Base-by-base conservation (phyloP, 164 flowering plant genomes). In the Aristolochia contorta region DNA sequence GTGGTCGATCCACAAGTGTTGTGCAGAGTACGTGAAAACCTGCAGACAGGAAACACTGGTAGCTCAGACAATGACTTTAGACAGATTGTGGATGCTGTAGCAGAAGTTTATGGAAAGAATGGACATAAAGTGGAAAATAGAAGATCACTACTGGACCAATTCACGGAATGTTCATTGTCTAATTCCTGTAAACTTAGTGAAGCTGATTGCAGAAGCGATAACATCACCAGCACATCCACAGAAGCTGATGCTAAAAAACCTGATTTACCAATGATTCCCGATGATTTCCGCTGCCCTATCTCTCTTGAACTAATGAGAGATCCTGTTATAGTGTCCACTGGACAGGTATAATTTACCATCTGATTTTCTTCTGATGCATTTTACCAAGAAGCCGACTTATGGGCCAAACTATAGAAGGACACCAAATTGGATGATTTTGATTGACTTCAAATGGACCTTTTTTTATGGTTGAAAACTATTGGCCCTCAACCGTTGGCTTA, bases 241-340 rank as follows among this genome's bases (percentile, higher is more conserved):
- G n/a, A 81, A 72, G 20, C 30, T 2, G 84, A 76, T 47, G 72
- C 45, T 51, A 79, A 79, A 71, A 85, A 83, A 69, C 58, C 76
- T 0, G 91, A 84, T 54, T 60, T 78, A 19, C 61, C 70, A 24
- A 47, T 54, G 25, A 76, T 92, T 59, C 98, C 96, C 54, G 90
- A 80, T 61, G 98, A 92, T 73, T 87, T 78, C 59, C 80, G 78
- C 1, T 92, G 96, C 69, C 96, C 98, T 13, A 92, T 92, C 64
- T 92, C 98, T 24, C 83, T 92, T 64, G 98, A 92, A 65, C 62
- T 92, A 52, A 89, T 92, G 98, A 78, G 87, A 69, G 98, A 92
- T 78, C 98, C 98, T 51, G 96, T 89, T 51, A 89, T 84, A 72
- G 96, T 92, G 52, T 71, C 96, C 58, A 87, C 98, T 0, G 98